Base-by-base conservation (phyloP, 208 protist genomes). In the Crithidia expoeki region DNA sequence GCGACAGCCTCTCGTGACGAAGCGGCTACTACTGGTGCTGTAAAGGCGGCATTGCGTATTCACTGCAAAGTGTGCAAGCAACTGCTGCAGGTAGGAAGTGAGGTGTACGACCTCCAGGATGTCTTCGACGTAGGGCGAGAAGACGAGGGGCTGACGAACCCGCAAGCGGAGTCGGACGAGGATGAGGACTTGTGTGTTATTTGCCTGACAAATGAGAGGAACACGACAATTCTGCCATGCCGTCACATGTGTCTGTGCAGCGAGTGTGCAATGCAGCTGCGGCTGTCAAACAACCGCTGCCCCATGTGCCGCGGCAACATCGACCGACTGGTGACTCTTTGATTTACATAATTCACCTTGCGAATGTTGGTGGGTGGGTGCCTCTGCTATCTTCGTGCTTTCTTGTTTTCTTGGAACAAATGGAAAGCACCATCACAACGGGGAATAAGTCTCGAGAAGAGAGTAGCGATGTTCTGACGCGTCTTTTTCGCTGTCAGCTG, bases 141-240 rank as follows among this genome's bases (percentile, higher is more conserved):
- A 7, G 81, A 76, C 2, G 78, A 77, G 9, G 76, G 49, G 40
- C 44, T n/a, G n/a, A n/a, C 12, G 55, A 81, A 38, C 40, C 19
- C 36, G 33, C 12, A 32, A 53, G 46, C 52, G 0, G 40, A 17
- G 17, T 57, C 32, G 12, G 79, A 81, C 14, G 75, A 81, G 16
- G 68, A 79, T 17, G 79, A 85, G 23, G 83, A 83, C 11, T 61
- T 87, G 53, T 98, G 96, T 63, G 91, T 96, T 1, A 80, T 98
- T 44, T 98, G 96, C 67, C 75, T 98, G 16, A 81, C 77, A 7
- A 95, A 95, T 25, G 62, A 53, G 17, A 83, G 84, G 52, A 80
- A 98, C 71, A 97, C 93, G 10, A 90, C 83, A 11, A 76, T 98
- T n/a, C 74, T 98, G 30, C 96, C 96, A 10, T 98, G 96, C 72